Evolutionary conservation across 2,329 filamentous ascomycete species (phyloP), one percentile per base, ranked within the genome.

Genomic region (Calonectria henricotiae): DNA sequence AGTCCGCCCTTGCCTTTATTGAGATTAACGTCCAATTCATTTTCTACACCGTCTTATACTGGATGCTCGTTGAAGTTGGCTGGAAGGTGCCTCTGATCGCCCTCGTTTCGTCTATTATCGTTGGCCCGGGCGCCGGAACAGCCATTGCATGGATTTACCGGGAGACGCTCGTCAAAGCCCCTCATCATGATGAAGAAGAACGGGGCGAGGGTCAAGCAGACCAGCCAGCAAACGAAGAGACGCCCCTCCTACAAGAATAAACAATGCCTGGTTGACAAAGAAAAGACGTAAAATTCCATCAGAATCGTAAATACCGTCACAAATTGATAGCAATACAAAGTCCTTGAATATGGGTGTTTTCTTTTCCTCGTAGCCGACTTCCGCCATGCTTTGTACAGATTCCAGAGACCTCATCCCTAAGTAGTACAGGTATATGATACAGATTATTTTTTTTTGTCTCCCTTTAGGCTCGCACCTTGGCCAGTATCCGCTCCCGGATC

Each of bases 401-500:
- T 63, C 73, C 70, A 75, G 65, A 74, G 71, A 65, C 74, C 74
- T 76, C 67, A 71, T 76, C 70, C 69, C 67, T 75, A 77, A 77
- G 76, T 78, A 68, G 67, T 78, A 78, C 76, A 78, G 63, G 71
- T 77, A 74, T 75, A 78, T 78, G 76, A 72, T 78, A 78, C 76
- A 78, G 75, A 78, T 78, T 78, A 75, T 60, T 65, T 66, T 65
- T 20, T 66, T 49, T 44, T 27, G 46, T 46, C 69, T 67, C 54
- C 62, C 55, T 67, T 62, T 37, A 62, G 62, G 30, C 65, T 70
- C 65, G 68, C 68, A 83, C 66, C 63, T 78, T 78, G 30, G 79
- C 71, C 78, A 98, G 83, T 81, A 98, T 92, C 82, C 91, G 91
- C 76, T 98, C 93, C 79, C 91, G 90, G 55, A 94, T 91, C 64